Evolutionary conservation across 257 asterid species (phyloP).

Genomic region (Nemophila menziesii): DNA sequence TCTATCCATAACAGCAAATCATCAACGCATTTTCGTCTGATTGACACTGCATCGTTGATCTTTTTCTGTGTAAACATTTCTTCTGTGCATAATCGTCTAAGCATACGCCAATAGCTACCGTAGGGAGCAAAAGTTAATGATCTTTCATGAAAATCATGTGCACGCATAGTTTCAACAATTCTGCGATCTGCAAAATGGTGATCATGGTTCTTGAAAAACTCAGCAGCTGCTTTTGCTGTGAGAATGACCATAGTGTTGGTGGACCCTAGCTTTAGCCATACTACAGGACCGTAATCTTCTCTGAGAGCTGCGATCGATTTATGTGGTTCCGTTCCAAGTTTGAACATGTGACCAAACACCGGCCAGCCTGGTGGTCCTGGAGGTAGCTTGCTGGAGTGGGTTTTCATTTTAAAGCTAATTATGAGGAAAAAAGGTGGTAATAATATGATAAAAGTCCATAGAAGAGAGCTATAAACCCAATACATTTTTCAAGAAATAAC

Average conservation of each 20-base stretch:
- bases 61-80: conserved; percentile 29
- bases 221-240: conserved; percentile 1
- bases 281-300: conserved; percentile 9
- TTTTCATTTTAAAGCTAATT: neutral
- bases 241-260: conserved; percentile 8
- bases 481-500: no score
- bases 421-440: neutral
- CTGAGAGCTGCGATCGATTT: conserved; percentile 1
- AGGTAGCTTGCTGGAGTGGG: neutral
- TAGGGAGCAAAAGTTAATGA: conserved; percentile 44
- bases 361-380: conserved; percentile 16
- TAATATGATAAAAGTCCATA: neutral
- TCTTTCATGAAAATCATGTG: conserved; percentile 25
- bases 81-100: conserved; percentile 38
- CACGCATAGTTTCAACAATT: conserved; percentile 33
- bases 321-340: conserved; percentile 10
- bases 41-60: conserved; percentile 29
- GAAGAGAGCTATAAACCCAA: neutral
- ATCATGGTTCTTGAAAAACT: conserved; percentile 25
- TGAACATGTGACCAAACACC: conserved; percentile 11
- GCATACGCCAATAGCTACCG: conserved; percentile 47
- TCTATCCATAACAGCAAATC: conserved; percentile 38
- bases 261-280: conserved; percentile 11
- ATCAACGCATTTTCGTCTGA: conserved; percentile 27
- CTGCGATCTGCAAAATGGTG: conserved; percentile 32